Conservation (phyloP, 2,329 filamentous ascomycete genomes). For the Aspergillus sp. region DNA sequence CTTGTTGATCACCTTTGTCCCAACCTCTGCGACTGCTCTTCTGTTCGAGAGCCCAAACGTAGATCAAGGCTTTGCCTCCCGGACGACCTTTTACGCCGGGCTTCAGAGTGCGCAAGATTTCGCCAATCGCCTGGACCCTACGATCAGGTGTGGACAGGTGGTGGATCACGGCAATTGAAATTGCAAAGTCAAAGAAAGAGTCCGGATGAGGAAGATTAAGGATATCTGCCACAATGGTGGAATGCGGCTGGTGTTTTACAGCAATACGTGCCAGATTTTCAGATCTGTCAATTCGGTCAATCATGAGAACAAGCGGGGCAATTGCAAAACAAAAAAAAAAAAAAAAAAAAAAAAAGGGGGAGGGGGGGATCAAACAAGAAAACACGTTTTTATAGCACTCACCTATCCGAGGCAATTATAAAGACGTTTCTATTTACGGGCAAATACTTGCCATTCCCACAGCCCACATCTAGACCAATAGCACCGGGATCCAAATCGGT, state of each 20-base stretch:
- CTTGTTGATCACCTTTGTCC: conserved; percentile 77
- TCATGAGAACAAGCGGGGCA: not conserved
- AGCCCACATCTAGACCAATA: conserved; percentile 85
- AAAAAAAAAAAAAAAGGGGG: conserved; percentile 11
- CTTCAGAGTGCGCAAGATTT: conserved; percentile 64
- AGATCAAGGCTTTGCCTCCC: conserved; percentile 69
- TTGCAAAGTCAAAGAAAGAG: conserved; percentile 72
- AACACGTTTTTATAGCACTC: no score
- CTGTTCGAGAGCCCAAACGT: conserved; percentile 96
- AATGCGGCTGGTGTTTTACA: conserved; percentile 54
- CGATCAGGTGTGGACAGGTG: conserved; percentile 77
- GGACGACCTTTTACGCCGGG: conserved; percentile 13
- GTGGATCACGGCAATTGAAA: conserved; percentile 91
- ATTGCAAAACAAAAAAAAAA: not conserved
- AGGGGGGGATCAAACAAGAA: no score
- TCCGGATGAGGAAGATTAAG: conserved; percentile 74
- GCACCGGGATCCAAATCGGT: conserved; percentile 60
- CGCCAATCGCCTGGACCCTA: conserved; percentile 65
- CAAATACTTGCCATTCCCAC: conserved; percentile 96
- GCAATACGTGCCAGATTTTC: conserved; percentile 57
- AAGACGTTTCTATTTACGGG: conserved; percentile 71
- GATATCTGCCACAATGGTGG: conserved; percentile 74
- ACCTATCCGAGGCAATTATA: conserved; percentile 82
- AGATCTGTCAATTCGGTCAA: conserved; percentile 41
- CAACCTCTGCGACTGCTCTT: conserved; percentile 79